phyloP scores from a whole-genome alignment of 345 rosid species.

The Psidium guajava region DNA sequence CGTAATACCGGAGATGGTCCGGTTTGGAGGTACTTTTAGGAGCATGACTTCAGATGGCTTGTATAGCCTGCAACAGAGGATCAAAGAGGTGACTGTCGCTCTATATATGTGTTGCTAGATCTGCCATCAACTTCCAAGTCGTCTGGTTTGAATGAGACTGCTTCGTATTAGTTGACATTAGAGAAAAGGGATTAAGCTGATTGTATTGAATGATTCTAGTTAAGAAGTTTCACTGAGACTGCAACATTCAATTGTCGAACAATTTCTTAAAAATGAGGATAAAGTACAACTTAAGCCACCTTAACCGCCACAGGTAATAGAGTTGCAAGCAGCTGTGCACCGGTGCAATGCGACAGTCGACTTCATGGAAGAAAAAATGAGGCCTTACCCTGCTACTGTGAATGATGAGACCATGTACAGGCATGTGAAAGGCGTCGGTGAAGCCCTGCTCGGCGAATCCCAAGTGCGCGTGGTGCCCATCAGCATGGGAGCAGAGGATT shows the following conservation, averaged over 20 bases:
- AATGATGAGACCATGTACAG: conserved; percentile 34
- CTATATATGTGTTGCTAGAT: background rate
- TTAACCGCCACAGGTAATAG: conserved; percentile 14
- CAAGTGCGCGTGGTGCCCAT: conserved; percentile 16
- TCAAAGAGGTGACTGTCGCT: conserved; percentile 22
- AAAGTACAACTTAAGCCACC: background rate
- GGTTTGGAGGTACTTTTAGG: conserved; percentile 39
- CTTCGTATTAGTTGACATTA: background rate
- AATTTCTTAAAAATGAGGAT: background rate
- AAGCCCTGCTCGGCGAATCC: conserved; percentile 28
- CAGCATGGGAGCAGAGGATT: conserved; percentile 54
- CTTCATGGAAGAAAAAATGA: conserved; percentile 29
- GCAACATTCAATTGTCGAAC: background rate
- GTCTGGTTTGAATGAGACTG: background rate
- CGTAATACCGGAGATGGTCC: conserved; percentile 31
- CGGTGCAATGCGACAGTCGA: conserved; percentile 32
- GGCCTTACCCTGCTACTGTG: conserved; percentile 31
- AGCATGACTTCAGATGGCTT: conserved; percentile 36
- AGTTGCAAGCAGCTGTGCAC: conserved; percentile 37
- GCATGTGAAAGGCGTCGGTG: conserved; percentile 31
- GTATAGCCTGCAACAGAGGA: conserved; percentile 22
- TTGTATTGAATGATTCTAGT: background rate
- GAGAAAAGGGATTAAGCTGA: background rate
- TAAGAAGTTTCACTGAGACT: background rate
- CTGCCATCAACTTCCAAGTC: background rate